These are phyloP conservation scores for Chrysopogon serrulatus DNA, from an alignment of 176 grass and related monocot species.

Conservation along the genomic window DNA sequence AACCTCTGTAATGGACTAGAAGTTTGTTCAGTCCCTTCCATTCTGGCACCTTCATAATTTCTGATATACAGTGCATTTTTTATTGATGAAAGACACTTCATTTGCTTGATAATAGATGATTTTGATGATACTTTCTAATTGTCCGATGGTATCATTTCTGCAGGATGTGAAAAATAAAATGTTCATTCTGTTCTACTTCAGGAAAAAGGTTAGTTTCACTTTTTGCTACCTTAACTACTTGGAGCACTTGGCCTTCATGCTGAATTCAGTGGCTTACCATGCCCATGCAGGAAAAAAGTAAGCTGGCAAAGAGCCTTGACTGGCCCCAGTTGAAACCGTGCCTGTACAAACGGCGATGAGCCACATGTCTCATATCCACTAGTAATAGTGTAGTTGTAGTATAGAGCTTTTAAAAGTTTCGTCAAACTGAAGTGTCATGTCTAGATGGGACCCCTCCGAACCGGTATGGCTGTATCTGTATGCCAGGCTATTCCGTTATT, in stretches of 20 bases:
- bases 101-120: neutral
- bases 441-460: neutral
- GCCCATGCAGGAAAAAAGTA: slow-evolving; percentile 54
- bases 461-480: neutral
- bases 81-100: neutral
- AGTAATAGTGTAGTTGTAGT: neutral
- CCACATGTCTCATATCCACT: neutral
- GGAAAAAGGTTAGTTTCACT: slow-evolving; percentile 56
- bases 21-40: neutral
- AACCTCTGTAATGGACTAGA: neutral
- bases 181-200: slow-evolving; percentile 95
- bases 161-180: slow-evolving; percentile 91
- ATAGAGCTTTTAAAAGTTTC: neutral
- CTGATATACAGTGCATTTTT: neutral
- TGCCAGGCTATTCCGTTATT: neutral
- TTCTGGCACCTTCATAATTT: neutral
- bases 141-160: slow-evolving; percentile 19
- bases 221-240: neutral
- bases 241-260: neutral
- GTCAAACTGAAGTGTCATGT: too few relatives aligned
- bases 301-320: slow-evolving; percentile 47
- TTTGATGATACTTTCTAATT: neutral
- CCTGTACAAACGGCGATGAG: slow-evolving; percentile 70
- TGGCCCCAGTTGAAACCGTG: slow-evolving; percentile 93
- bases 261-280: neutral